phyloP scores from a whole-genome alignment of 2,329 filamentous ascomycete genomes.

The Aspergillus costaricaensis region DNA sequence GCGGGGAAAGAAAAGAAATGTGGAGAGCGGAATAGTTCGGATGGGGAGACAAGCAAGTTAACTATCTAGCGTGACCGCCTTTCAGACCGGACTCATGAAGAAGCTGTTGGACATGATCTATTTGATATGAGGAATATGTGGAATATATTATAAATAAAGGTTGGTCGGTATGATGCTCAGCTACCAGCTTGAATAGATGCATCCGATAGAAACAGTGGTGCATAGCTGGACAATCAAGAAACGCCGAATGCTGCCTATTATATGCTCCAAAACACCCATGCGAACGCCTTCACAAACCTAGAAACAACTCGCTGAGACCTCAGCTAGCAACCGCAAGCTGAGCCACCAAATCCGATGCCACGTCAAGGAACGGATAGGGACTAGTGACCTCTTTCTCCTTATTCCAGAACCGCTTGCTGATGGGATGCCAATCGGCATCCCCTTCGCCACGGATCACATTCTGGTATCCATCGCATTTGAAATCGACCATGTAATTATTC shows the following conservation, averaged over 20 bases:
- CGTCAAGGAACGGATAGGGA: conserved; percentile 93
- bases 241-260: conserved; percentile 5
- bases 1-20: not conserved
- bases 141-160: not conserved
- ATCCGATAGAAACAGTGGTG: not conserved
- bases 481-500: conserved; percentile 93
- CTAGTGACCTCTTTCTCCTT: conserved; percentile 95
- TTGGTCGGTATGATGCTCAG: not conserved
- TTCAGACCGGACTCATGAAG: not conserved
- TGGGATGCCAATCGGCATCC: conserved; percentile 50
- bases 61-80: not conserved
- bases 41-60: not conserved
- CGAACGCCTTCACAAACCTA: not conserved
- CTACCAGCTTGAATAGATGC: not conserved
- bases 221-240: not conserved
- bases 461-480: conserved; percentile 98
- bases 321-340: conserved; percentile 81
- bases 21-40: not conserved
- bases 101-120: not conserved
- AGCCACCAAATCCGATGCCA: conserved; percentile 88
- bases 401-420: conserved; percentile 54
- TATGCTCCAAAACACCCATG: conserved; percentile 3
- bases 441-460: conserved; percentile 65
- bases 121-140: not conserved
- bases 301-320: not conserved